phyloP scores from a whole-genome alignment of 1,284 basidiomycete genomes.

The Apiotrichum veenhuisii region DNA sequence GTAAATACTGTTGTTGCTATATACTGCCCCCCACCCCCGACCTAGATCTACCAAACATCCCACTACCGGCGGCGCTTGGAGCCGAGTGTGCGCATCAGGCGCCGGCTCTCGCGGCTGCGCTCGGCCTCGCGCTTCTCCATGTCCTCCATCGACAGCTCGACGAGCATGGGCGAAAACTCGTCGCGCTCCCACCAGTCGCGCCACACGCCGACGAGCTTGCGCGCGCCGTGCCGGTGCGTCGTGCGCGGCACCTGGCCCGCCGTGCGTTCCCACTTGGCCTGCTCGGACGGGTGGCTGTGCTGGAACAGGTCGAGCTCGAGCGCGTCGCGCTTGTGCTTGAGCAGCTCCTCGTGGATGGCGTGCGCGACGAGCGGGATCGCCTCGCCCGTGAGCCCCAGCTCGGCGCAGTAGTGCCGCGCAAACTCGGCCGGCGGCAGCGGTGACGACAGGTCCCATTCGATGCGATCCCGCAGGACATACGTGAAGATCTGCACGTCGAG shows the following conservation, averaged over 20 bases:
- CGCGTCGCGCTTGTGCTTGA: slow-evolving; percentile 91
- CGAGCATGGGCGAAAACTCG: slow-evolving; percentile 85
- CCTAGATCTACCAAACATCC: too few species aligned
- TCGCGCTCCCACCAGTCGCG: slow-evolving; percentile 89
- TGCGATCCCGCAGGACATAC: slow-evolving; percentile 84
- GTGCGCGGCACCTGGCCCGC: slow-evolving; percentile 55
- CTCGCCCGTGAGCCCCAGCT: slow-evolving; percentile 84
- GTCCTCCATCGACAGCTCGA: slow-evolving; percentile 82
- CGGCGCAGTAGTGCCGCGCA: slow-evolving; percentile 71
- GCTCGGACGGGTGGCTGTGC: slow-evolving; percentile 53
- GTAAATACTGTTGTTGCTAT: too few species aligned
- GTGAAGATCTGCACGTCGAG: slow-evolving; percentile 97
- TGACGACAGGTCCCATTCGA: slow-evolving; percentile 97
- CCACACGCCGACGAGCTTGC: slow-evolving; percentile 83
- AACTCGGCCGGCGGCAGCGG: slow-evolving; percentile 86
- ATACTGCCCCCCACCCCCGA: too few species aligned
- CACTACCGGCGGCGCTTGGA: slow-evolving; percentile 13
- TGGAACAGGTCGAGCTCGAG: slow-evolving; percentile 86
- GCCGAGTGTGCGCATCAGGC: slow-evolving; percentile 16
- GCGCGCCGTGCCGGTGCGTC: slow-evolving; percentile 61
- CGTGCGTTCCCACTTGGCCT: slow-evolving; percentile 62
- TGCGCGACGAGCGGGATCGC: slow-evolving; percentile 83
- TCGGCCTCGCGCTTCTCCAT: slow-evolving; percentile 86
- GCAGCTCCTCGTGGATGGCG: slow-evolving; percentile 88
- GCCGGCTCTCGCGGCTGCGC: slow-evolving; percentile 64